Base-by-base conservation (phyloP, 345 rosid genomes). In the Salix caprea region DNA sequence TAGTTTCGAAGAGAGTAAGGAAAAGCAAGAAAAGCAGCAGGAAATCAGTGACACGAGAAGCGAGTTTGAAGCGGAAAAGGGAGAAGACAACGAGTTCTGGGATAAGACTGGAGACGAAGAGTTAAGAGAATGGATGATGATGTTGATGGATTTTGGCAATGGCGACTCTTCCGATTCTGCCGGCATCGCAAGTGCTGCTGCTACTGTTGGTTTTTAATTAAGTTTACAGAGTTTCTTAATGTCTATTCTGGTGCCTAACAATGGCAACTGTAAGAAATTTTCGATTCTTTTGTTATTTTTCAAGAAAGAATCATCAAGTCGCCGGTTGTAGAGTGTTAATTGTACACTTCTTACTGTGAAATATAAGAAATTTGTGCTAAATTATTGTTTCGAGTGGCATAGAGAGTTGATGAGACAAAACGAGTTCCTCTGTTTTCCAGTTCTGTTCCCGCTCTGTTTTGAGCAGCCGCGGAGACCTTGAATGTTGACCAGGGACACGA, bases 151-250 rank as follows among this genome's bases (percentile, higher is more conserved):
- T 76, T 84, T 84, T 69, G 81, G 82, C 2, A 39, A 66, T 34
- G 87, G 87, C 1, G 81, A 81, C 77, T 91, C 97, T 1, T 87
- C 96, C 2, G 97, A 91, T 84, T 94, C 92, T 42, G 85, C 84
- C 7, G 83, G 42, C 18, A 30, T 80, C 8, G 77, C 92, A 42
- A 84, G 82, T 18, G 78, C 73, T 32, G 18, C 74, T 7, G 79
- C 78, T 24, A 77, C 58, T 44, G 19, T 26, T 10, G 21, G 10
- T 4, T 32, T 11, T 21, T 37, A 28, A 26, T 14, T 42, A 10
- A 0, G 1, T 6, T 28, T 10, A 24, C 65, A 48, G 37, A 16
- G 1, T 39, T 67, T 65, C 7, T 23, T 77, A 14, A n/a, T 56
- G 11, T 56, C 3, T 7, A 56, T 56, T 56, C n/a, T n/a, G 14